These are phyloP conservation scores for Fusarium mangiferae DNA, from an alignment of 2,329 filamentous ascomycete species.

Conservation along the genomic window DNA sequence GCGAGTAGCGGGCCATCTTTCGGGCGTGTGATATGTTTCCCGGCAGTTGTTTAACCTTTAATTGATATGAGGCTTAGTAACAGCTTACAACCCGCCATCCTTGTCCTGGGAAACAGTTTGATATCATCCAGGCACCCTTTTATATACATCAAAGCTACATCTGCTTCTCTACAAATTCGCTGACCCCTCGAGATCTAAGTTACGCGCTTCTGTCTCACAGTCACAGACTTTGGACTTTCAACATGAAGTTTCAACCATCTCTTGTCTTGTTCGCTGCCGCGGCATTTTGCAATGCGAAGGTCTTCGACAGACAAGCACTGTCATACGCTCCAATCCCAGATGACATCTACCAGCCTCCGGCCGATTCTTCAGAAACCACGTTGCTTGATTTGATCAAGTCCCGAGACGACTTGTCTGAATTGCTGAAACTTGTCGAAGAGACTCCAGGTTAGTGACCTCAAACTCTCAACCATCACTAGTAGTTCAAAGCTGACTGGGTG, in stretches of 20 bases:
- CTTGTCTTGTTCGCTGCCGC: not conserved
- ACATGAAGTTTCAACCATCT: not conserved
- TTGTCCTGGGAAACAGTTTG: accelerated
- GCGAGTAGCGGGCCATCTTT: not conserved
- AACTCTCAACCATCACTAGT: accelerated
- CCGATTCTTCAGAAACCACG: not conserved
- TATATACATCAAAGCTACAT: not conserved
- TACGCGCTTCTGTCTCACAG: accelerated
- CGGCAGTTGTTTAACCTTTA: not conserved
- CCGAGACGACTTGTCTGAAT: not conserved
- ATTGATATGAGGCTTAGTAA: not conserved
- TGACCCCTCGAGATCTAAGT: not conserved
- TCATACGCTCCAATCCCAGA: not conserved
- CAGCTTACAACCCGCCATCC: accelerated
- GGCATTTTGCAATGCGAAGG: not conserved
- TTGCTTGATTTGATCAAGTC: not conserved
- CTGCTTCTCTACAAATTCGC: not conserved
- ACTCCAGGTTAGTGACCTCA: not conserved
- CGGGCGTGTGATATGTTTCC: not conserved
- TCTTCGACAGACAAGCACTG: not conserved
- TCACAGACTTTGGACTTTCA: no score
- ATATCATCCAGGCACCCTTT: no score
- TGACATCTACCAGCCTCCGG: not conserved
- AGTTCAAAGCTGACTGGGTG: not conserved
- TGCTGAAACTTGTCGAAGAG: not conserved